Conservation (phyloP, 352 stramenopile species). For the Phytopythium sindhum region DNA sequence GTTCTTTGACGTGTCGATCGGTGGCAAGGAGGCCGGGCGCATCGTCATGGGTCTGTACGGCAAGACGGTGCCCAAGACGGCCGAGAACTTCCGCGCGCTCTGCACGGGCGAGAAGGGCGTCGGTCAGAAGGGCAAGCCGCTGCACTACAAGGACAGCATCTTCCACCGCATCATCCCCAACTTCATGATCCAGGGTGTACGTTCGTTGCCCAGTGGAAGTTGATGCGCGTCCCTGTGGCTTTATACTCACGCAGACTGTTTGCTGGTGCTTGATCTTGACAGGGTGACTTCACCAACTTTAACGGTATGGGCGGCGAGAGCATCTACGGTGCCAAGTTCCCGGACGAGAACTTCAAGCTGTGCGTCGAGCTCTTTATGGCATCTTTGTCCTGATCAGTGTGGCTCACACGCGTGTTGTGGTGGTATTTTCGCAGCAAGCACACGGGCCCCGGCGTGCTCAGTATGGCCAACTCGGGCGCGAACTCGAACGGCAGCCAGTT, state of each 20-base stretch:
- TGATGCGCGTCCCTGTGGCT: neutral
- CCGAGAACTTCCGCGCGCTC: conserved; percentile 97
- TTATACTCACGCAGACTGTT: neutral
- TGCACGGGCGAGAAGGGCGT: conserved; percentile 97
- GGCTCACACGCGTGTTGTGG: neutral
- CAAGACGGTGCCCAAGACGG: conserved; percentile 93
- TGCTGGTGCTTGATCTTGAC: neutral
- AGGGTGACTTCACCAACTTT: conserved; percentile 94
- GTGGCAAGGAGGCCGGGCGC: conserved; percentile 76
- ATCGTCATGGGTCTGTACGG: conserved; percentile 91
- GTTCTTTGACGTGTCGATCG: conserved; percentile 98
- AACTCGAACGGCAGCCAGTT: conserved; percentile 99
- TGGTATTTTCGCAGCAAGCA: conserved; percentile 45
- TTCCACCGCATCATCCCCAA: conserved; percentile 94
- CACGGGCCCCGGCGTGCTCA: conserved; percentile 85
- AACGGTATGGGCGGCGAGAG: conserved; percentile 88
- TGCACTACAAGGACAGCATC: conserved; percentile 86
- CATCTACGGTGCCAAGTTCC: conserved; percentile 95
- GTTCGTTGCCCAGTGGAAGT: neutral
- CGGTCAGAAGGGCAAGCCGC: conserved; percentile 68
- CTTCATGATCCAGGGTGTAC: conserved; percentile 95
- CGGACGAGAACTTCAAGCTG: conserved; percentile 95
- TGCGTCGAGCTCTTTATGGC: conserved; percentile 3
- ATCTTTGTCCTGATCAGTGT: neutral
- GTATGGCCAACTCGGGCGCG: conserved; percentile 96